Evolutionary conservation across 345 rosid species (phyloP).

Genomic region (Syzygium oleosum): DNA sequence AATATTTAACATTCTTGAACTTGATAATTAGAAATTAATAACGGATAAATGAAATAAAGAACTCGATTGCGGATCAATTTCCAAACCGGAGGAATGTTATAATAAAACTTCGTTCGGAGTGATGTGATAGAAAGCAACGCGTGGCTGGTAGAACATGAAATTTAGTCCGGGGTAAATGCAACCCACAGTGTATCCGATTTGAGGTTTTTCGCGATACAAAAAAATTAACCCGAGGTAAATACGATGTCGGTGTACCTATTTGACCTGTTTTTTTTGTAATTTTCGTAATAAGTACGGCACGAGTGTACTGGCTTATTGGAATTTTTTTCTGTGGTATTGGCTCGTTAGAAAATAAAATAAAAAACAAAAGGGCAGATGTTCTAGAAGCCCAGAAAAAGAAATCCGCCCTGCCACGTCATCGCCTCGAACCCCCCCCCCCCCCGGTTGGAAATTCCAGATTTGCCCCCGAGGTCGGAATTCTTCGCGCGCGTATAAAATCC

Average conservation of each 20-base stretch:
- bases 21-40: neutral
- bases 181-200: too few relatives aligned
- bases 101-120: fast-evolving
- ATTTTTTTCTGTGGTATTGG: neutral
- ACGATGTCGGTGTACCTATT: too few relatives aligned
- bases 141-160: fast-evolving
- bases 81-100: fast-evolving
- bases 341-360: neutral
- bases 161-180: neutral
- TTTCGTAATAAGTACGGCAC: neutral
- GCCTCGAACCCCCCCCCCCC: neutral
- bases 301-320: neutral
- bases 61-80: neutral
- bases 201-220: too few relatives aligned
- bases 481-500: neutral
- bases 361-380: neutral
- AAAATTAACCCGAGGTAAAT: too few relatives aligned
- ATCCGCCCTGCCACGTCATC: neutral
- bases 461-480: neutral
- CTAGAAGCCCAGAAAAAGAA: neutral
- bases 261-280: neutral
- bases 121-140: neutral
- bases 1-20: neutral
- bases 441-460: neutral
- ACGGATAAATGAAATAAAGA: neutral